Conservation (phyloP, 345 rosid species). For the Iberis pinnata region DNA sequence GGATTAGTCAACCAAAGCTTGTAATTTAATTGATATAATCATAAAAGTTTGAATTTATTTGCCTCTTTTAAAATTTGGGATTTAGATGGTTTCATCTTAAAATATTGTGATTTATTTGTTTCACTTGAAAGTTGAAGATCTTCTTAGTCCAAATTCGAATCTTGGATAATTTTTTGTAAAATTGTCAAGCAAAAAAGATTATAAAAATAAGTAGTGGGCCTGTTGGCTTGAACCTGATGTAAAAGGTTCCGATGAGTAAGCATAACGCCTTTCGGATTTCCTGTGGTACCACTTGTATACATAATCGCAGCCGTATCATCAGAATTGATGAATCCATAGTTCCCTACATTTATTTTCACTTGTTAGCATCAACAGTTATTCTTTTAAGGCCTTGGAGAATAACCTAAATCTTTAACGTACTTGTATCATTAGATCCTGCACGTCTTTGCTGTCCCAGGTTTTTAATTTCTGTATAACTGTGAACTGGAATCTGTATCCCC, state of each 20-base stretch:
- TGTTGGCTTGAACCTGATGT: conserved; percentile 61
- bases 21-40: too few species aligned
- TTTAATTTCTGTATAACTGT: conserved; percentile 53
- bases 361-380: conserved; percentile 7
- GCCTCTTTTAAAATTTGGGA: too few species aligned
- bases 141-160: too few species aligned
- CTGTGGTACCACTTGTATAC: conserved; percentile 96
- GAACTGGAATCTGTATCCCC: conserved; percentile 44
- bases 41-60: too few species aligned
- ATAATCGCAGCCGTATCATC: conserved; percentile 81
- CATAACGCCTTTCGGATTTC: conserved; percentile 96
- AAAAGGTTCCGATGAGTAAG: conserved; percentile 83
- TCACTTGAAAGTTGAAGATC: too few species aligned
- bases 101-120: too few species aligned
- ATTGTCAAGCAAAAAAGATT: too few species aligned
- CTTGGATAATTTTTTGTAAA: too few species aligned
- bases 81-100: too few species aligned
- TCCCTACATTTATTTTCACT: conserved; percentile 42
- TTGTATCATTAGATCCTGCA: conserved; percentile 34
- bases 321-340: conserved; percentile 43
- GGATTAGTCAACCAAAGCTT: too few species aligned
- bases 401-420: conserved; percentile 40
- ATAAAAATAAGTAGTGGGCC: conserved; percentile 10
- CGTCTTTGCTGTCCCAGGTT: conserved; percentile 61
- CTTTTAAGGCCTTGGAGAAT: not conserved